Evolutionary conservation across 129 eudicot species (phyloP), one percentile per base, ranked within the genome.

Genomic region (Flaveria bidentis): DNA sequence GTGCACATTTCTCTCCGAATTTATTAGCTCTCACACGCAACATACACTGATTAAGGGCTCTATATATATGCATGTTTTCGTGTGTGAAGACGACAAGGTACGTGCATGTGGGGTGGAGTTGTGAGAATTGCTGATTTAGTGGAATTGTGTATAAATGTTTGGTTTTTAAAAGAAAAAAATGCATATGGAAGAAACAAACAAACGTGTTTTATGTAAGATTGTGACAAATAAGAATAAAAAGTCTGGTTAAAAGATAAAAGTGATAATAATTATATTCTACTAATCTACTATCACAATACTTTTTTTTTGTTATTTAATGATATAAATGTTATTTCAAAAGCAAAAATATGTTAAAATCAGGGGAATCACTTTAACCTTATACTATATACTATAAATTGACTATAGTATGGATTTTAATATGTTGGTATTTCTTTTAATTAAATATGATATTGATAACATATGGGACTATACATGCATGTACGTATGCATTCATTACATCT

Each of bases 41-140:
- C 45, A 55, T 22, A 62, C 62, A 44, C 41, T 79, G 33, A 52
- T 36, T 44, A 39, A 42, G 4, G 25, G 7, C 10, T 52, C 26
- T 73, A 30, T 72, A 64, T 79, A 72, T 80, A 80, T 80, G 83
- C 83, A 80, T 80, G 83, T 61, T 73, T 73, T 80, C 16, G 25
- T 30, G 61, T 23, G 36, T 42, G 50, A 51, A 64, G 67, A 51
- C 78, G 79, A 80, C 75, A 80, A 73, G 79, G 75, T 65, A 80
- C 83, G 83, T 80, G 83, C 83, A 80, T 80, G 83, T 80, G 83
- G 79, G 83, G 83, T 80, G 75, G 50, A 9, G 63, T 73, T 36
- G 30, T 69, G 81, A 44, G 44, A 76, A 39, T 26, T 78, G 52
- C 77, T 14, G 52, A 71, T 47, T 61, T 62, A 61, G 65, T 62